Percentiles rank a stretch among this genome's conserved stretches.
phyloP scores from a whole-genome alignment of 306 rosid species.

The Biancaea sappan region DNA sequence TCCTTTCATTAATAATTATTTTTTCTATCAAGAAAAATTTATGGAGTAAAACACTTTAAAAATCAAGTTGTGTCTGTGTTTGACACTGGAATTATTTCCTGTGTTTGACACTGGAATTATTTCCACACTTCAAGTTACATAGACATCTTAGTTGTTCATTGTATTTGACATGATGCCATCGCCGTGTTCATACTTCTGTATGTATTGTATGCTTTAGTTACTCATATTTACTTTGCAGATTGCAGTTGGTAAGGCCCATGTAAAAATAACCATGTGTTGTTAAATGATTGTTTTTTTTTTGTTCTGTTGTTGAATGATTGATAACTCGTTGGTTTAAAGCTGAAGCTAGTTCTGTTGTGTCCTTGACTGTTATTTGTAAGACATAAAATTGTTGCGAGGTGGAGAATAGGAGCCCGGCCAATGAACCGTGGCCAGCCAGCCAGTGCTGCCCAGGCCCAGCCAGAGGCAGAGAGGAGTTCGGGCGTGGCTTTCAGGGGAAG shows the following conservation, averaged over 20 bases:
- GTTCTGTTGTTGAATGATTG: conserved; percentile 12
- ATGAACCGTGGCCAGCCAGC: conserved; percentile 48
- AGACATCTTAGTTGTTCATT: not conserved
- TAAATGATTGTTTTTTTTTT: not conserved
- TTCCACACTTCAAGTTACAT: not conserved
- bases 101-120: no score
- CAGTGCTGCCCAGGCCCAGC: conserved; percentile 45
- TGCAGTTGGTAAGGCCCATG: conserved; percentile 10
- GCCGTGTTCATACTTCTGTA: not conserved
- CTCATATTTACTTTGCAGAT: conserved; percentile 9
- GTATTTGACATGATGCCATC: no score
- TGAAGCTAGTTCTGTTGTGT: conserved; percentile 34
- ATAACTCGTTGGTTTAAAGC: conserved; percentile 27
- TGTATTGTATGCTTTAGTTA: not conserved
- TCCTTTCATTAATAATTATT: no score
- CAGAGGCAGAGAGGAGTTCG: conserved; percentile 51
- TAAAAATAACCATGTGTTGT: not conserved
- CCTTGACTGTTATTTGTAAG: conserved; percentile 60
- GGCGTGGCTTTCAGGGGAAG: conserved; percentile 87
- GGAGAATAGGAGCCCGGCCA: conserved; percentile 72
- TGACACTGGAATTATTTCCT: no score
- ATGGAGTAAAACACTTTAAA: not conserved
- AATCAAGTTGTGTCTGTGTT: not conserved
- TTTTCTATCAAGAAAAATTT: no score
- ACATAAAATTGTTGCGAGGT: conserved; percentile 69